Evolutionary conservation across 2,329 filamentous ascomycete genomes (phyloP).

Genomic region (Bipolaris zeicola): DNA sequence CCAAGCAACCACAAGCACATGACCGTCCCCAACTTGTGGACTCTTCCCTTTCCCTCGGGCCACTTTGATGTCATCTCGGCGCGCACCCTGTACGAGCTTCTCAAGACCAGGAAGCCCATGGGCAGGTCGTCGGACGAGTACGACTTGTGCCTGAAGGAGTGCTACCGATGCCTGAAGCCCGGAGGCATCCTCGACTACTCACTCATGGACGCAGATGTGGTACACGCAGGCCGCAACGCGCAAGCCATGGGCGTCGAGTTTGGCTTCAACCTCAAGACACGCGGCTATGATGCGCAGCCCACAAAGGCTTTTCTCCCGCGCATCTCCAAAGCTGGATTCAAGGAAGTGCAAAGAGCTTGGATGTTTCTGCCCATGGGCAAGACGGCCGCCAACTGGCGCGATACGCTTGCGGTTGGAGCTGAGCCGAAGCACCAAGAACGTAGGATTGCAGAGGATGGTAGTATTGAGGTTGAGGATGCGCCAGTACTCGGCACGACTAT

Average conservation of each 20-base stretch:
- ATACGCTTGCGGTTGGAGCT: conserved; percentile 44
- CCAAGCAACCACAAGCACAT: conserved; percentile 87
- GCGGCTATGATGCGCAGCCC: conserved; percentile 85
- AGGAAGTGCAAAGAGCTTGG: conserved; percentile 83
- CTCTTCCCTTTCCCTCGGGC: conserved; percentile 81
- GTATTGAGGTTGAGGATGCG: conserved; percentile 35
- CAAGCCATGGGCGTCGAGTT: conserved; percentile 90
- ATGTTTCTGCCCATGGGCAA: conserved; percentile 82
- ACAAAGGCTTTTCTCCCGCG: conserved; percentile 81
- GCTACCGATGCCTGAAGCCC: conserved; percentile 88
- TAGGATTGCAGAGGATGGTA: conserved; percentile 44
- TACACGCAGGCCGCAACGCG: conserved; percentile 79
- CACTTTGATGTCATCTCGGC: conserved; percentile 93
- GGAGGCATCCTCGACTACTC: conserved; percentile 92
- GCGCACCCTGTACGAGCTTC: conserved; percentile 80
- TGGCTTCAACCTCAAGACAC: conserved; percentile 82
- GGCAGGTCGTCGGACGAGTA: conserved; percentile 72
- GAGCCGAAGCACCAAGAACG: conserved; percentile 41
- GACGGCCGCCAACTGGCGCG: conserved; percentile 47
- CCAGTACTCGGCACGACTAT: conserved; percentile 58
- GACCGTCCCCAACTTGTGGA: conserved; percentile 75
- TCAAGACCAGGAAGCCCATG: conserved; percentile 68
- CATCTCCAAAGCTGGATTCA: conserved; percentile 76
- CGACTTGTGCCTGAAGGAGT: conserved; percentile 82
- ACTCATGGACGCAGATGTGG: conserved; percentile 86